Conservation (phyloP, 2,329 filamentous ascomycete genomes). For the Sclerotinia sclerotiorum region DNA sequence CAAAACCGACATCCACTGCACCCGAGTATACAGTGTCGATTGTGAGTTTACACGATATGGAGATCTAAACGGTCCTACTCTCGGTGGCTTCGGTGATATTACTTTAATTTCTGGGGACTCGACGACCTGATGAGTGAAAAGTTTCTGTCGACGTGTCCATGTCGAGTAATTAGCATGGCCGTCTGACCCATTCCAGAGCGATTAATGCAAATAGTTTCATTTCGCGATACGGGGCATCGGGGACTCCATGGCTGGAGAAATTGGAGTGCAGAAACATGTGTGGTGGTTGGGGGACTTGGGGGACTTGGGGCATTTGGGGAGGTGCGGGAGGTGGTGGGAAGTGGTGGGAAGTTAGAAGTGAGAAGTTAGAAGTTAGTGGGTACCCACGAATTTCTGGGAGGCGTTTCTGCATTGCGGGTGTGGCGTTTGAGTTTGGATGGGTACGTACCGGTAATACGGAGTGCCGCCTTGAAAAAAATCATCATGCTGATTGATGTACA, state of each 20-base stretch:
- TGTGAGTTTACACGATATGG: neutral
- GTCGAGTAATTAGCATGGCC: neutral
- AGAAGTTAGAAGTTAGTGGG: neutral
- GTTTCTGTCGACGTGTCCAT: neutral
- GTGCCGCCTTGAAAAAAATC: neutral
- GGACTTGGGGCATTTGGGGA: neutral
- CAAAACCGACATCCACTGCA: neutral
- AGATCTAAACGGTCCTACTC: slow-evolving; percentile 11
- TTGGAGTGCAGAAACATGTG: neutral
- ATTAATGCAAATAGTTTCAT: neutral
- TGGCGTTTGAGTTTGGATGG: neutral
- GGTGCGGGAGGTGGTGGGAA: neutral
- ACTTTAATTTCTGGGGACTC: neutral
- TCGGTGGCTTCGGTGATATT: slow-evolving; percentile 3
- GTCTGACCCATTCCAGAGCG: neutral
- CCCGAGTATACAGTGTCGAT: neutral
- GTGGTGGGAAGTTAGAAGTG: too few species aligned
- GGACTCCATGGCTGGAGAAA: slow-evolving; percentile 15
- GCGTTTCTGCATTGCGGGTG: neutral
- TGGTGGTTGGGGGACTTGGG: neutral
- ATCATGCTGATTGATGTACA: neutral
- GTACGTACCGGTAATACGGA: neutral
- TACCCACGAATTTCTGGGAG: neutral
- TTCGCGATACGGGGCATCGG: neutral
- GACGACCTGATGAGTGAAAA: neutral